Evolutionary conservation across 2,329 filamentous ascomycete species (phyloP), one percentile per base, ranked within the genome.

Genomic region (Aspergillus brunneoviolaceus): DNA sequence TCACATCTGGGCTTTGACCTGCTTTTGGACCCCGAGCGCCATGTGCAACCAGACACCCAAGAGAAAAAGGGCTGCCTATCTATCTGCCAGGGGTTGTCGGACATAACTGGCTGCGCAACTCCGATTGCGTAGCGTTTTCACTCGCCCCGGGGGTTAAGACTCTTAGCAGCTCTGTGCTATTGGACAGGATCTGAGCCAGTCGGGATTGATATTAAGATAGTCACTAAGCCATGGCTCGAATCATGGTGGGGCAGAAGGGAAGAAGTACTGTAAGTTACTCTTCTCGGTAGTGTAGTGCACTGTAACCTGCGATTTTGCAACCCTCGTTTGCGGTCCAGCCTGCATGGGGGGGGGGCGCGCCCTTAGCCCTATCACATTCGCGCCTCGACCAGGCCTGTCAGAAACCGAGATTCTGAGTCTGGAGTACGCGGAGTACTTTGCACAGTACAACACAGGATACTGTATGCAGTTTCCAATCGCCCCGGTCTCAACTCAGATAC

Each of bases 41-140:
- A 62, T 62, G 60, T 62, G 53, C 55, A 42, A 57, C 58, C 54
- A 31, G 23, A 31, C 42, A 19, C 45, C 11, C 14, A 11, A 45
- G 25, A 42, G n/a, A 16, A 58, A 54, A 58, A 54, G 27, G 42
- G 49, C 45, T 53, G 57, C 57, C 57, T 58, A 49, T 48, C 57
- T 58, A 49, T 52, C 45, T 53, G 61, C 54, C 57, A 63, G 61
- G 61, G 61, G 56, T 42, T 11, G 16, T 27, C 42, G 45, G 45
- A 27, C 31, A 16, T 55, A 5, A 31, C 53, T 55, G 29, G n/a
- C 19, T 55, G 14, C 39, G 16, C 31, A 45, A 14, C 39, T 25
- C 39, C 47, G 39, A 48, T 55, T 55, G 51, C 51, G 51, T 47
- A 42, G 51, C 19, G n/a, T 16, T 53, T 19, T 51, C 29, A 35